Evolutionary conservation across 805 yeast genomes (phyloP), one percentile per base, ranked within the genome.

Genomic region (Candida odintsovae): DNA sequence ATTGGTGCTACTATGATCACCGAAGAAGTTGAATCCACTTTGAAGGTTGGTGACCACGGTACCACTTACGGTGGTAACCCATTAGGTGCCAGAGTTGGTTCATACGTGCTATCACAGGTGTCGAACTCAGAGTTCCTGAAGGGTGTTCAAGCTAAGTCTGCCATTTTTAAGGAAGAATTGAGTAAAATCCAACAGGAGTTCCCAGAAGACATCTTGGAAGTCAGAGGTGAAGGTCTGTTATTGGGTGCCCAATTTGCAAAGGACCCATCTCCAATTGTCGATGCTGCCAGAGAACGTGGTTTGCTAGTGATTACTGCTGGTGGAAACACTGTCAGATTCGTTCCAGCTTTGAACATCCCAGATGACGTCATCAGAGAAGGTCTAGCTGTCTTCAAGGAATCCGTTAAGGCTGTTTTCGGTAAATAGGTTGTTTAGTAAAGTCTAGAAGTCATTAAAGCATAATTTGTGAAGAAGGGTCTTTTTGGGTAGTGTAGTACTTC

Each of bases 31-130:
- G 95, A 90, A 61, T 65, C 71, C 11, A 78, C 72, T 2, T 70
- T 94, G 55, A 73, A 80, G 48, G 92, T 88, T 20, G 99, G 99
- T 48, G 99, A 94, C 62, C 99, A 92, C 63, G 99, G 99, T 47
- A 92, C 98, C 3, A 92, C 99, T 0, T 92, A 85, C 62, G 98
- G 99, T 52, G 99, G 99, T 46, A 94, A 94, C 65, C 98, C 98
- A 46, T 71, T 94, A 52, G 98, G 90, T 6, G 75, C 92, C 31
- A 79, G 90, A 51, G 78, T 94, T 42, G 96, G 90, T 6, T 70
- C 75, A 38, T 82, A 85, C 59, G 96, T 94, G 13, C 67, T 94
- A 21, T 81, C 76, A 45, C 76, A 79, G 56, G 75, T 94, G 39
- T 74, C 89, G 13, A 68, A 83, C 42, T 66, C 72, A 4, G 75